Conservation (phyloP, 1,139 yeast genomes). For the Insectozyma bohioensis region DNA sequence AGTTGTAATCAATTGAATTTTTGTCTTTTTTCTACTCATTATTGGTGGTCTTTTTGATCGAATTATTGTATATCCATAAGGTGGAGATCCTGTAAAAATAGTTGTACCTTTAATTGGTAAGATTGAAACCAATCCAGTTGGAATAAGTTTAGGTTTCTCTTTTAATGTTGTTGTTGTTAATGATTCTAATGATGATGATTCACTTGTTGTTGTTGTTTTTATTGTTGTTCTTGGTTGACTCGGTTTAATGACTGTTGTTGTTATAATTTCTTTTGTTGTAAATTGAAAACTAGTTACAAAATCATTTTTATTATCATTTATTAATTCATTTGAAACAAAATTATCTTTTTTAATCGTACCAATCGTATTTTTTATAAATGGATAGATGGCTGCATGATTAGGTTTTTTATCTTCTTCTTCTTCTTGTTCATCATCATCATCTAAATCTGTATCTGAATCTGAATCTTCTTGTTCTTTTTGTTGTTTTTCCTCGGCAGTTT, state of each 20-base stretch:
- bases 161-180: constrained; percentile 1
- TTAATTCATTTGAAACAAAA: background rate
- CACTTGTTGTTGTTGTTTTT: constrained; percentile 4
- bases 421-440: background rate
- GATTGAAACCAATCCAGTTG: no score
- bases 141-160: no score
- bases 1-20: background rate
- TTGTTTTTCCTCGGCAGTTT: no score
- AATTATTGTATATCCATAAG: no score
- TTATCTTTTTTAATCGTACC: background rate
- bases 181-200: background rate
- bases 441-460: no score
- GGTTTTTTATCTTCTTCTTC: no score
- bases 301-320: background rate
- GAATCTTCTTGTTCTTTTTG: no score
- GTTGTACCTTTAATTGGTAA: constrained; percentile 9
- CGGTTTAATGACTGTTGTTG: background rate
- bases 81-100: constrained; percentile 2
- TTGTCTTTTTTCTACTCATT: no score
- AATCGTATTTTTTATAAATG: background rate
- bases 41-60: background rate
- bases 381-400: no score
- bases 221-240: background rate
- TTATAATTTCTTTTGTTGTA: background rate
- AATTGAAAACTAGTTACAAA: background rate